Base-by-base conservation (phyloP, 805 yeast genomes). In the Monosporozyma aquatica region DNA sequence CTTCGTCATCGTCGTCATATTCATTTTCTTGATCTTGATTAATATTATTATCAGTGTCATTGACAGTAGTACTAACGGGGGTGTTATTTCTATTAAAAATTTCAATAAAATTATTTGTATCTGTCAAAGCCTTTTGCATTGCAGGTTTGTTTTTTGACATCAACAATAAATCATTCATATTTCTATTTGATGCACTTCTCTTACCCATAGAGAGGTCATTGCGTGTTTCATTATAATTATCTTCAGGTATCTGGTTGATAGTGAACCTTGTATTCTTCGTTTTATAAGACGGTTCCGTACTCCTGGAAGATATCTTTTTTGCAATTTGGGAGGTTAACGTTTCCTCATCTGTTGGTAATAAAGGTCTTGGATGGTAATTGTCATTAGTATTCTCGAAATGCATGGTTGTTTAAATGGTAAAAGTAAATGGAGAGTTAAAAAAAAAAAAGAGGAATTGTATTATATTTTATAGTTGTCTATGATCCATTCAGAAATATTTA, bases 91-190 rank as follows among this genome's bases (percentile, higher is more conserved):
- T 26, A 37, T 43, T 44, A 13, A 46, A 49, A 36, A 51, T 51
- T 25, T 55, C 49, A 34, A 61, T 58, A 35, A 61, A 61, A 43
- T 58, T 58, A 42, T 53, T 45, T 4, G 62, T 56, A 41, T 61
- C 58, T 1, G 65, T 61, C 23, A 61, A 40, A 3, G 65, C 65
- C 35, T 53, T 58, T 34, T 52, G 46, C 20, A 27, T 35, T 8
- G 54, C 43, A 17, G 53, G 40, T 13, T 35, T 43, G 10, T 43
- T 38, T 28, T 42, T 43, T 11, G 27, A 40, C 13, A 41, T 15
- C 10, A 44, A 8, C 7, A 40, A 23, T 17, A 53, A 17, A n/a
- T 47, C 51, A 14, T 42, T 42, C 35, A 56, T 42, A 41, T 53
- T 52, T 42, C 47, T 44, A 38, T 52, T 56, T 1, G 61, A 56